Conservation (phyloP, 108 stramenopile species). For the Cyclotella baltica region DNA sequence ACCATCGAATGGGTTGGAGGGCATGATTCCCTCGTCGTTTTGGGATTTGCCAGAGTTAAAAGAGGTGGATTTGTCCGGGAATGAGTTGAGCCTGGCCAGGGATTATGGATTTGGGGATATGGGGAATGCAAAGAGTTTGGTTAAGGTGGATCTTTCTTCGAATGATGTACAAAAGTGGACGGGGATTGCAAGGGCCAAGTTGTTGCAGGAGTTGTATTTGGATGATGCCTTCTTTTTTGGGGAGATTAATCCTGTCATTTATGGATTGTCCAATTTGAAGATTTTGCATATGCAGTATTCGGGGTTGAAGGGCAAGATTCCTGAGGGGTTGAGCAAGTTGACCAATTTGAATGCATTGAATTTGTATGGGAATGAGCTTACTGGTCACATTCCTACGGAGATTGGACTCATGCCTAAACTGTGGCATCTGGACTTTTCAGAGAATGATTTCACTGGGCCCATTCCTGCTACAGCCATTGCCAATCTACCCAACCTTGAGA, state of each 20-base stretch:
- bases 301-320: conserved; percentile 51
- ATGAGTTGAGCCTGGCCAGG: conserved; percentile 48
- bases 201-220: conserved; percentile 39
- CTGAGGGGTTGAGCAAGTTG: conserved; percentile 45
- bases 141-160: conserved; percentile 47
- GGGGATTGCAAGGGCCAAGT: conserved; percentile 44
- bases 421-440: conserved; percentile 65
- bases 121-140: conserved; percentile 56
- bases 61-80: conserved; percentile 49
- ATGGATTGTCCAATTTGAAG: conserved; percentile 31
- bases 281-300: conserved; percentile 50
- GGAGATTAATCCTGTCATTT: conserved; percentile 31
- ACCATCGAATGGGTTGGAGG: conserved; percentile 50
- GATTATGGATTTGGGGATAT: conserved; percentile 54
- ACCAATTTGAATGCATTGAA: conserved; percentile 39
- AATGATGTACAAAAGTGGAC: conserved; percentile 52
- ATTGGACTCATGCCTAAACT: conserved; percentile 67
- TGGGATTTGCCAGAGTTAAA: conserved; percentile 43
- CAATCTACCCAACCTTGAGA: conserved; percentile 51
- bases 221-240: conserved; percentile 51
- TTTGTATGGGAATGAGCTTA: conserved; percentile 49
- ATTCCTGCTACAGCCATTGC: conserved; percentile 50
- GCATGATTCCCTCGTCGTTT: conserved; percentile 50
- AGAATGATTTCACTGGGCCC: conserved; percentile 55
- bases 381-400: conserved; percentile 68